Base-by-base conservation (phyloP, 352 stramenopile genomes). In the Aphanomyces cochlioides region DNA sequence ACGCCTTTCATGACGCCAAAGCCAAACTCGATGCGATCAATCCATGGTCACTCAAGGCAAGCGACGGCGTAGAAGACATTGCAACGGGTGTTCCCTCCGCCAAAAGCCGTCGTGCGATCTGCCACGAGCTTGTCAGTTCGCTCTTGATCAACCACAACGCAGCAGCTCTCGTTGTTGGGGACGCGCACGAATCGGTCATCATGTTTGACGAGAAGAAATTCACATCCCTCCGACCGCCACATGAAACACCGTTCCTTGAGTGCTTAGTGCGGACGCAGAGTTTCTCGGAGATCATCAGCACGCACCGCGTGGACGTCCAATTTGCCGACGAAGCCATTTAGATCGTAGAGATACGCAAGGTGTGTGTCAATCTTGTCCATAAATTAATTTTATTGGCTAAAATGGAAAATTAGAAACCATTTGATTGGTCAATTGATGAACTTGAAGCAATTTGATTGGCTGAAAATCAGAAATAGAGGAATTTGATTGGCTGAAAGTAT, bases 191-290 rank as follows among this genome's bases (percentile, higher is more conserved):
- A 72, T 94, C 85, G 3, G 87, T 94, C 19, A 85, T 94, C 45
- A 94, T 94, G 60, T 94, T 94, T 56, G 87, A 94, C 56, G 87
- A 94, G 73, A 90, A 75, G 5, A 82, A 94, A 73, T 94, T 94
- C 63, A 77, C 92, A 37, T 77, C 84, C 17, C 84, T 81, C 38
- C 81, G 81, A 53, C 75, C 79, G 0, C 8, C 58, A 0, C 77
- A 87, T 57, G 87, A 92, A 50, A 67, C 76, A 61, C 69, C 73
- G 5, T 94, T 92, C 72, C 90, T 90, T 72, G 72, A 84, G 39
- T 76, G 80, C 41, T 74, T 94, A 1, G 74, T 94, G 59, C 83
- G 87, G 7, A 84, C 87, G 17, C 87, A 94, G 73, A 90, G 83
- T 66, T 94, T 94, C 59, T 94, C 87, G 4, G 87, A 94, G 74